A percentile compares a stretch with the other conserved stretches of the same genome.
Evolutionary conservation across 495 filamentous ascomycete species (phyloP).

Genomic region (Stereocaulon alpinum): DNA sequence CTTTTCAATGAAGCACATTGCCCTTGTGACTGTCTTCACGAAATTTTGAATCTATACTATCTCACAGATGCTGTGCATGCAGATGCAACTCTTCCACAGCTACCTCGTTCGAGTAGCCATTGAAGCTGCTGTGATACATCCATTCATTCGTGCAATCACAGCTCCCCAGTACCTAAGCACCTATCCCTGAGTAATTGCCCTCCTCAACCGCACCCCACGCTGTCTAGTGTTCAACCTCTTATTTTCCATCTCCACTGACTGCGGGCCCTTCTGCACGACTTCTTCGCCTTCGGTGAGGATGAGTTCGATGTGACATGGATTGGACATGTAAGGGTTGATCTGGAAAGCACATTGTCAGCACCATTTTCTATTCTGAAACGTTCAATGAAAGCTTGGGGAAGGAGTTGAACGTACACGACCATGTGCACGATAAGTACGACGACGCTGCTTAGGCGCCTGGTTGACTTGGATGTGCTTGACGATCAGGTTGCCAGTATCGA

Average conservation of each 20-base stretch:
- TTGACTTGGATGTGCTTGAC: constrained; percentile 99
- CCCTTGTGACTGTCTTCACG: not conserved
- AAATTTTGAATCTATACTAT: too few relatives aligned
- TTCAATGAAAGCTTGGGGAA: not conserved
- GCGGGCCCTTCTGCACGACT: constrained; percentile 68
- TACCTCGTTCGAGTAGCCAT: too few relatives aligned
- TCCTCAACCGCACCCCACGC: constrained; percentile 68
- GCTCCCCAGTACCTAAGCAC: constrained; percentile 35
- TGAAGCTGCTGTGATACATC: not conserved
- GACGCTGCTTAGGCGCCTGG: constrained; percentile 96
- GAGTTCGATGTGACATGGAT: constrained; percentile 98
- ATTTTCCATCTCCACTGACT: constrained; percentile 48
- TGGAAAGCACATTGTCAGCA: constrained; percentile 28
- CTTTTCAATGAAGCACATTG: too few relatives aligned
- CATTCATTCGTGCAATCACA: not conserved
- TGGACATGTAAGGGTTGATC: constrained; percentile 99
- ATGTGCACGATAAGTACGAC: constrained; percentile 98
- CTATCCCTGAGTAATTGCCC: constrained; percentile 52
- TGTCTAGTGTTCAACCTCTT: constrained; percentile 72
- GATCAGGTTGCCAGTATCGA: constrained; percentile 90
- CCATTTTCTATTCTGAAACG: not conserved
- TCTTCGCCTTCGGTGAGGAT: constrained; percentile 97
- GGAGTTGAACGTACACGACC: constrained; percentile 72
- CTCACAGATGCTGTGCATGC: too few relatives aligned
- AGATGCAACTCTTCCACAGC: too few relatives aligned